Percentiles rank a stretch among this genome's conserved stretches.
Evolutionary conservation across 2,329 filamentous ascomycete genomes (phyloP).

Genomic region (Trichocomaceae sp.): DNA sequence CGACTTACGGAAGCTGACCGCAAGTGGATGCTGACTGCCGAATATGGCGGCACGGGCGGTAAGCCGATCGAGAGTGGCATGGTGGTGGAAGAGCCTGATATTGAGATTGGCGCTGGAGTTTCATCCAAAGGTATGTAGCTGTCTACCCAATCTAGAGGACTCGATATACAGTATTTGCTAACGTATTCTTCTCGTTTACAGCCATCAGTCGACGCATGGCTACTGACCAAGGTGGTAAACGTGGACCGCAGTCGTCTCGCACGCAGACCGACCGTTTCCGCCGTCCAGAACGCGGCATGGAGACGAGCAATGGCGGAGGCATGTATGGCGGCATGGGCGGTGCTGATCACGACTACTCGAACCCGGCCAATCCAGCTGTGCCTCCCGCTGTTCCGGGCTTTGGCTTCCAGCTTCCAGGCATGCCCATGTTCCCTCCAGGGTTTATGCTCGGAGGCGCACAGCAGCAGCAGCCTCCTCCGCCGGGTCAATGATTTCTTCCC

Average conservation of each 20-base stretch:
- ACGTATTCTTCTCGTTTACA: constrained; percentile 16
- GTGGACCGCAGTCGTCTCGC: constrained; percentile 43
- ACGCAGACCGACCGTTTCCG: constrained; percentile 27
- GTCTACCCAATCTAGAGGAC: background rate
- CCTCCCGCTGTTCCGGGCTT: constrained; percentile 51
- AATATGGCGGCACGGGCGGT: constrained; percentile 88
- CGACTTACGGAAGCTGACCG: constrained; percentile 92
- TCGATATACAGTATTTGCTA: background rate
- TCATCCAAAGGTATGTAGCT: constrained; percentile 68
- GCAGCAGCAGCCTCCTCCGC: constrained; percentile 31
- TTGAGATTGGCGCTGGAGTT: constrained; percentile 95
- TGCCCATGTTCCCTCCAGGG: constrained; percentile 44
- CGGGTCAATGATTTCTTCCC: constrained; percentile 24
- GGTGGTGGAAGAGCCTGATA: constrained; percentile 94
- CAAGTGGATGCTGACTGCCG: constrained; percentile 93
- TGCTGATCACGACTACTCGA: constrained; percentile 32
- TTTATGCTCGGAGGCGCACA: constrained; percentile 41
- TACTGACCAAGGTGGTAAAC: constrained; percentile 45
- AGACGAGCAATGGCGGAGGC: constrained; percentile 24
- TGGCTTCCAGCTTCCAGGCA: constrained; percentile 47
- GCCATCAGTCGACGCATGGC: constrained; percentile 48
- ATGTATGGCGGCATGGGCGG: constrained; percentile 21
- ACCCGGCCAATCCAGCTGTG: constrained; percentile 42
- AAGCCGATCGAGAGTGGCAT: constrained; percentile 71
- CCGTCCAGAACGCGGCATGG: constrained; percentile 26